Evolutionary conservation across 2,329 filamentous ascomycete genomes (phyloP), one percentile per base, ranked within the genome.

Genomic region (Akanthomyces uredinophilus): DNA sequence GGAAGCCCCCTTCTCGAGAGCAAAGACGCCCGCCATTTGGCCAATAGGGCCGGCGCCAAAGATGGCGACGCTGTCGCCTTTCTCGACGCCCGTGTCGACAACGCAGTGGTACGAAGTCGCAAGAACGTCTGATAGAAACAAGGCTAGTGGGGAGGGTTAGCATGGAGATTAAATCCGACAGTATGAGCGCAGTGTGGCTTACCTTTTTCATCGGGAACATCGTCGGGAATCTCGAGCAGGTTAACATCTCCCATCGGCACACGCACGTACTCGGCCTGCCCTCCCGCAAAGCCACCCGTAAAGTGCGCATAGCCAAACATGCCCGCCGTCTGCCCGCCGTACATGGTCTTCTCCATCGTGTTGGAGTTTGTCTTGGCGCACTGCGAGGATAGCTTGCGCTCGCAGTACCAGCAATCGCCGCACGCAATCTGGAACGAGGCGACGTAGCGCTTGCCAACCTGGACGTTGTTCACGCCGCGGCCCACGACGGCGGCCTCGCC

Each of bases 41-140:
- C 92, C 92, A 57, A 96, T 90, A 0, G 91, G 92, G 0, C 92
- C 92, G 0, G 88, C 90, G n/a, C 91, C 92, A 64, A 91, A 96
- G 64, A 96, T 86, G 39, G 90, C 91, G 1, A 96, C 91, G 2
- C 87, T 79, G 68, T 96, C 91, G 14, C 83, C 86, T 39, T 88
- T 80, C 65, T 90, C 87, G n/a, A 96, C 88, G 1, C 85, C 88
- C 0, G 91, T 96, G 70, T 96, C 91, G 47, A 92, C 87, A 43
- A 96, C 91, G 57, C 84, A 86, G 70, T 96, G 88, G 82, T 91
- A 96, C 11, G 87, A 87, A 0, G 92, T 96, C 20, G 81, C 79
- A 2, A 96, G 74, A 0, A 96, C 91, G 71, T 96, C 92, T 1
- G 89, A 92, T 1, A 96, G 81, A 73, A 86, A 96, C 1, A 96